Evolutionary conservation across 2,329 filamentous ascomycete species (phyloP).

Genomic region (Periconia sp.): DNA sequence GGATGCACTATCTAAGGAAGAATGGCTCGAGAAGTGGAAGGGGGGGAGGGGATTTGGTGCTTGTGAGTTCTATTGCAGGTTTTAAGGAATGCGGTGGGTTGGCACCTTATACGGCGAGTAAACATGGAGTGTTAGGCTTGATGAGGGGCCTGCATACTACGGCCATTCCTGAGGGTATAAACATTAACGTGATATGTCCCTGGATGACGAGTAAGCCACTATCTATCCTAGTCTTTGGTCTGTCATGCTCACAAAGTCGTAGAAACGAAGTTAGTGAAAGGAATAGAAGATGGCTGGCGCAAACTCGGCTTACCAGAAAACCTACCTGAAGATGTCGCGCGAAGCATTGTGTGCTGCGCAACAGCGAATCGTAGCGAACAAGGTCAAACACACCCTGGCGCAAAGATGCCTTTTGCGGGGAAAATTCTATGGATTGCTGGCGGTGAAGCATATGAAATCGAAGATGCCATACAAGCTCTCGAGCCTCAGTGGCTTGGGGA

Average conservation of each 20-base stretch:
- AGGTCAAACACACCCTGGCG: slow-evolving; percentile 17
- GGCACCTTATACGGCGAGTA: slow-evolving; percentile 27
- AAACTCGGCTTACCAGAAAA: slow-evolving; percentile 25
- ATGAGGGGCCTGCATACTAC: slow-evolving; percentile 26
- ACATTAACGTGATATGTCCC: slow-evolving; percentile 29
- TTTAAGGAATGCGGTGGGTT: slow-evolving; percentile 27
- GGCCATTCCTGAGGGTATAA: slow-evolving; percentile 18
- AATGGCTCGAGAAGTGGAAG: slow-evolving; percentile 7
- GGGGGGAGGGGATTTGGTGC: slow-evolving; percentile 19
- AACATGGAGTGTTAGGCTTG: slow-evolving; percentile 29
- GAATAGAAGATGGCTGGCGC: slow-evolving; percentile 23
- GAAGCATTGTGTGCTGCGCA: slow-evolving; percentile 28
- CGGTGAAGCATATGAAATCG: slow-evolving; percentile 29
- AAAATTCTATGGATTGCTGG: slow-evolving; percentile 30
- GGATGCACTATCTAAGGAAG: slow-evolving; percentile 26
- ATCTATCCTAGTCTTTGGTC: not conserved
- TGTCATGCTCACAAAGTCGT: not conserved
- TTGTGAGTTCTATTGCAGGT: slow-evolving; percentile 27
- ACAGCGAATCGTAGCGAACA: slow-evolving; percentile 18
- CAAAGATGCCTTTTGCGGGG: slow-evolving; percentile 24
- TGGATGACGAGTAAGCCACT: slow-evolving; percentile 33
- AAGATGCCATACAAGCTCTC: slow-evolving; percentile 27
- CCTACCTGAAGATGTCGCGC: slow-evolving; percentile 24
- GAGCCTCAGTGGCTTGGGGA: slow-evolving; percentile 32
- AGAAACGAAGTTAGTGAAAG: slow-evolving; percentile 23